A percentile compares a stretch with the other conserved stretches of the same genome.
These are phyloP conservation scores for Onygenales sp. DNA, from an alignment of 2,329 filamentous ascomycete species.

Conservation along the genomic window DNA sequence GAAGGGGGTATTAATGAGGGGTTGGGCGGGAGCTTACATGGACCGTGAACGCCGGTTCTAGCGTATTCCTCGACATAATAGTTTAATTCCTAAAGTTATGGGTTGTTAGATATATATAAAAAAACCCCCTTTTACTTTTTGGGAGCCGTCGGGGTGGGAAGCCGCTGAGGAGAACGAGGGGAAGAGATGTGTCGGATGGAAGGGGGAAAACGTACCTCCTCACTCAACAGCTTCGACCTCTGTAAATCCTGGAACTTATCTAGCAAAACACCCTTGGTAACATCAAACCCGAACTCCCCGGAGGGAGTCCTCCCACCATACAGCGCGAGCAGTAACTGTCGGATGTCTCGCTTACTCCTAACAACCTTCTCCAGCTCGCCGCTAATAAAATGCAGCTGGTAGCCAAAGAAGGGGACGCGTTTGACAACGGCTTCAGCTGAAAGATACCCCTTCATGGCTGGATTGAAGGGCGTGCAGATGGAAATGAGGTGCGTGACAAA, in stretches of 20 bases:
- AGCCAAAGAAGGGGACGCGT: slow-evolving; percentile 60
- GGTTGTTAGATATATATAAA: slow-evolving; percentile 2
- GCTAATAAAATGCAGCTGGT: slow-evolving; percentile 72
- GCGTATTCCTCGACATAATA: slow-evolving; percentile 66
- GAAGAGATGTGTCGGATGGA: not conserved
- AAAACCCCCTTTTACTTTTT: not conserved
- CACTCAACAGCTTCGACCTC: slow-evolving; percentile 50
- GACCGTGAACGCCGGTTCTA: slow-evolving; percentile 65
- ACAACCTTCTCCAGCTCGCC: slow-evolving; percentile 54
- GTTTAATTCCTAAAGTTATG: slow-evolving; percentile 50
- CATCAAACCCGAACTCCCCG: slow-evolving; percentile 49
- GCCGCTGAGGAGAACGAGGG: not conserved
- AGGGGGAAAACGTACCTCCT: slow-evolving; percentile 39
- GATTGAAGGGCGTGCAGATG: slow-evolving; percentile 65
- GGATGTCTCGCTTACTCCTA: slow-evolving; percentile 52
- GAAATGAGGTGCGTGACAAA: slow-evolving; percentile 67
- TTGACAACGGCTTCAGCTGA: slow-evolving; percentile 53
- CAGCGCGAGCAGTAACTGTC: slow-evolving; percentile 59
- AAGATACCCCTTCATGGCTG: slow-evolving; percentile 45
- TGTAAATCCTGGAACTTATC: slow-evolving; percentile 52
- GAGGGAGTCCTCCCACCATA: slow-evolving; percentile 57
- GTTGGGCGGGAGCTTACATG: slow-evolving; percentile 37
- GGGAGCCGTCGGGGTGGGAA: no score
- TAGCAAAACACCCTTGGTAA: slow-evolving; percentile 53
- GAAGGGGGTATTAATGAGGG: not conserved